phyloP scores from a whole-genome alignment of 805 yeast species.

The Yarrowia osloensis region DNA sequence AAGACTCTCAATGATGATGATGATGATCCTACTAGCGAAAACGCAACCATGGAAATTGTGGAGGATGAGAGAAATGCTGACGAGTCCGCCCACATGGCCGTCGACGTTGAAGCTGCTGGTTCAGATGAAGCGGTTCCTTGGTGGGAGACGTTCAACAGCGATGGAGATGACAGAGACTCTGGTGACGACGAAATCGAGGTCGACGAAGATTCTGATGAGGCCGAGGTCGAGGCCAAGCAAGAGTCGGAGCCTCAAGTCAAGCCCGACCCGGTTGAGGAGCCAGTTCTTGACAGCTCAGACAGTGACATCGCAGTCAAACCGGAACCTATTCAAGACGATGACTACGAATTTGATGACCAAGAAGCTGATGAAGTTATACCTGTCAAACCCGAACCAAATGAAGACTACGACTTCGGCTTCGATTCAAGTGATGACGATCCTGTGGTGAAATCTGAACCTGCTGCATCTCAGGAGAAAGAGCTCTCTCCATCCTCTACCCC shows the following conservation, averaged over 20 bases:
- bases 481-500: not conserved
- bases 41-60: not conserved
- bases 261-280: not conserved
- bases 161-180: not conserved
- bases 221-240: not conserved
- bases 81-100: no score
- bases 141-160: constrained; percentile 17
- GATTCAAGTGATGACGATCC: not conserved
- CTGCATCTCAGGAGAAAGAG: not conserved
- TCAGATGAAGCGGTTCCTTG: not conserved
- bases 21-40: not conserved
- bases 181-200: not conserved
- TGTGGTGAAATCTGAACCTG: not conserved
- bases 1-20: not conserved
- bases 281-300: not conserved
- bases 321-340: not conserved
- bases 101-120: no score
- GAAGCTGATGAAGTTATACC: not conserved
- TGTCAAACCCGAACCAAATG: not conserved
- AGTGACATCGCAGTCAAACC: not conserved
- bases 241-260: not conserved
- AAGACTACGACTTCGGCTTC: not conserved
- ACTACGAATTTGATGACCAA: not conserved
- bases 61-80: no score
- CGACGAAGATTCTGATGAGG: not conserved